phyloP scores from a whole-genome alignment of 306 rosid genomes.

The Quercus suber region DNA sequence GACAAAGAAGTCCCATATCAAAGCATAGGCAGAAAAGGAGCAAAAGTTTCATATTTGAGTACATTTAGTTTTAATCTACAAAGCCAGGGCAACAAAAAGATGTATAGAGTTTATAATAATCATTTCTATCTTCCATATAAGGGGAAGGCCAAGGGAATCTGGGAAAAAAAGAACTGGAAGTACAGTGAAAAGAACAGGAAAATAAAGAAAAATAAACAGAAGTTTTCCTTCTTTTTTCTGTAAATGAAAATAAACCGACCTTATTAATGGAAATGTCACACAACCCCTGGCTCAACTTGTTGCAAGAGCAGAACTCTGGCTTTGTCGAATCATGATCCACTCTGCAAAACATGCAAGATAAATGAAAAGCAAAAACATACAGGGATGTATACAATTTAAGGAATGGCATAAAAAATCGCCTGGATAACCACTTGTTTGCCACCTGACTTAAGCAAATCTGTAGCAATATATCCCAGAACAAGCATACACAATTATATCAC shows the following conservation, averaged over 20 bases:
- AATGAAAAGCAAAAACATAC: not conserved
- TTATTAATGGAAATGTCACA: conserved; percentile 23
- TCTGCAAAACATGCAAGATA: conserved; percentile 42
- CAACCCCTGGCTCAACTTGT: conserved; percentile 24
- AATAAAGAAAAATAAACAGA: not conserved
- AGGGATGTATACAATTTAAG: not conserved
- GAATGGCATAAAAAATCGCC: not conserved
- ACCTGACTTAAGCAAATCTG: not conserved
- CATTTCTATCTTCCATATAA: not conserved
- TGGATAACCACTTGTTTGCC: not conserved
- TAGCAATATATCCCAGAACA: not conserved
- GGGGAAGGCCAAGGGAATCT: not conserved
- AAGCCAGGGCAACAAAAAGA: not conserved
- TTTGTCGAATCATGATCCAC: conserved; percentile 31
- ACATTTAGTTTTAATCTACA: not conserved
- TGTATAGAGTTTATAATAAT: not conserved
- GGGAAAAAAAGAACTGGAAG: not conserved
- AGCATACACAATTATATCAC: not conserved
- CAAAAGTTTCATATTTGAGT: not conserved
- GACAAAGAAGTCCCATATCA: not conserved
- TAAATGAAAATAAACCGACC: conserved; percentile 41
- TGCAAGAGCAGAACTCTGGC: conserved; percentile 28
- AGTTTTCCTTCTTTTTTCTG: not conserved
- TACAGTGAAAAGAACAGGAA: not conserved
- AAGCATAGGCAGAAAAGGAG: not conserved